These are phyloP conservation scores for Cajanus cajan DNA, from an alignment of 306 rosid genomes.

Conservation along the genomic window DNA sequence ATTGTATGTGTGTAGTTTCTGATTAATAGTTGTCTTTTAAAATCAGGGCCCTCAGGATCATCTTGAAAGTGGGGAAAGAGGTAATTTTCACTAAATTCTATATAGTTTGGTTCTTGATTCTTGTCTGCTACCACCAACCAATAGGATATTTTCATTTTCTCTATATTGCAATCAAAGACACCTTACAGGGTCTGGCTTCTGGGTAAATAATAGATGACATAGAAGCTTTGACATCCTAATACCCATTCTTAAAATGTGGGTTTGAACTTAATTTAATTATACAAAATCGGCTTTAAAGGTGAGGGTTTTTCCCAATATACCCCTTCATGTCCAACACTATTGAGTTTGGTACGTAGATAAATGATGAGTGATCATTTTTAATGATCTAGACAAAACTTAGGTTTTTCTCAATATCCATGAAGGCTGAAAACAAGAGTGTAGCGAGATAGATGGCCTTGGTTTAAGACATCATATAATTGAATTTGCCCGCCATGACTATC, in stretches of 20 bases:
- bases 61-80: constrained; percentile 35
- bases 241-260: too few relatives aligned
- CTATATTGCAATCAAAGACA: neutral
- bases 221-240: neutral
- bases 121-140: neutral
- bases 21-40: constrained; percentile 26
- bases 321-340: too few relatives aligned
- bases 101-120: neutral
- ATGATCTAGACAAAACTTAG: too few relatives aligned
- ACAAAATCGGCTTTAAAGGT: too few relatives aligned
- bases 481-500: neutral
- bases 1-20: constrained; percentile 22
- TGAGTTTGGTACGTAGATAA: too few relatives aligned
- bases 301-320: too few relatives aligned
- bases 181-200: neutral
- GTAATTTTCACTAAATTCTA: constrained; percentile 36
- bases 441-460: neutral
- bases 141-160: neutral
- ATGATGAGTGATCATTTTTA: too few relatives aligned
- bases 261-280: too few relatives aligned
- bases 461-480: neutral
- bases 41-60: constrained; percentile 44
- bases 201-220: neutral
- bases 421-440: neutral
- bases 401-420: too few relatives aligned